Evolutionary conservation across 1,284 basidiomycete species (phyloP).

Genomic region (Coniferiporia sulphurascens): DNA sequence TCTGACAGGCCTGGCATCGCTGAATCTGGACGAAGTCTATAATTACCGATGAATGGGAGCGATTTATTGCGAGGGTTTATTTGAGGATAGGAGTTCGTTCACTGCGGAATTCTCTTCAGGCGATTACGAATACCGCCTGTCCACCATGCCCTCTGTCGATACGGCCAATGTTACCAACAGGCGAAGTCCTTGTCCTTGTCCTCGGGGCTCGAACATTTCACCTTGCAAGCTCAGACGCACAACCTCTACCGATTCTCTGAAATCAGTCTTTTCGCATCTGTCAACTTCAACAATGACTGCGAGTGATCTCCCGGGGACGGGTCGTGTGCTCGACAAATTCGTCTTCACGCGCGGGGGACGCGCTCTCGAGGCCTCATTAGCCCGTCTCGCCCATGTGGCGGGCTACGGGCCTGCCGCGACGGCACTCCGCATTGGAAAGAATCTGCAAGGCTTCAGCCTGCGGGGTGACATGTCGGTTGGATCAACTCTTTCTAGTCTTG

Average conservation of each 20-base stretch:
- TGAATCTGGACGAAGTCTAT: no score
- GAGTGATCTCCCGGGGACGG: not conserved
- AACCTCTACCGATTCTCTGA: not conserved
- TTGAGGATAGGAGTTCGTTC: no score
- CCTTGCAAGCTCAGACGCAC: no score
- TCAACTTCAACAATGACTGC: conserved; percentile 1
- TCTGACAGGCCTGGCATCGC: no score
- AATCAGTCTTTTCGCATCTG: not conserved
- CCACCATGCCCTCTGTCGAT: no score
- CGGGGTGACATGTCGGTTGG: not conserved
- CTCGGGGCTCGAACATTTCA: no score
- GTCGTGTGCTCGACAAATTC: conserved; percentile 5
- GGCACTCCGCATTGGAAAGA: conserved; percentile 1
- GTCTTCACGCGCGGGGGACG: conserved; percentile 1
- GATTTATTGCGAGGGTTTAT: no score
- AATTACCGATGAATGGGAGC: no score
- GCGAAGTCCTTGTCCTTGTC: no score
- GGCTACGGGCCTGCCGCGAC: conserved; percentile 1
- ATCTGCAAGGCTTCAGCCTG: not conserved
- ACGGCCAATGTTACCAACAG: no score
- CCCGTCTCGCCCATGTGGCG: not conserved
- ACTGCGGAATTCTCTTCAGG: no score
- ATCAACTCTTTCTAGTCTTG: not conserved
- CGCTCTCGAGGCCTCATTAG: not conserved
- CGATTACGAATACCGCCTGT: no score